These are phyloP conservation scores for Pseudogymnoascus sp. DNA, from an alignment of 2,329 filamentous ascomycete species.

Conservation along the genomic window DNA sequence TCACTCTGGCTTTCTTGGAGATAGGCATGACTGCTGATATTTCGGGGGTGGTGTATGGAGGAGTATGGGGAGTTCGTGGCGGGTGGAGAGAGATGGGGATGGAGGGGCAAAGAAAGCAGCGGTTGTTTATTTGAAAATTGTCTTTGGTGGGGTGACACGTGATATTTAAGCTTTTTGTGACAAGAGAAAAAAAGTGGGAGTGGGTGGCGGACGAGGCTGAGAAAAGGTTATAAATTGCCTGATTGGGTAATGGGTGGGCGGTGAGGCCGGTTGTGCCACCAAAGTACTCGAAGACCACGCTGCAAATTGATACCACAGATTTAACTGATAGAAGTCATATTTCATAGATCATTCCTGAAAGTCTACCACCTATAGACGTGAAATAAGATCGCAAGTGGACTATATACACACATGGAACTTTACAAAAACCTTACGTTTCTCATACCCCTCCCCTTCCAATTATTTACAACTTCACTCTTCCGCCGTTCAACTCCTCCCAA, in stretches of 20 bases:
- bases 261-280: background rate
- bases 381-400: background rate
- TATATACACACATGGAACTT: background rate
- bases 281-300: background rate
- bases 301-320: background rate
- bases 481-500: conserved; percentile 60
- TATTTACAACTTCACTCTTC: conserved; percentile 60
- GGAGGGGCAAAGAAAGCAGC: background rate
- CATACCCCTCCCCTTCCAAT: background rate
- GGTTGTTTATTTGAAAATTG: background rate
- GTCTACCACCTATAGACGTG: background rate
- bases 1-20: conserved; percentile 40
- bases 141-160: conserved; percentile 2
- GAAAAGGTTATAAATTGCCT: conserved; percentile 10
- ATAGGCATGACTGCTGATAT: conserved; percentile 35
- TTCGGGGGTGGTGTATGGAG: background rate
- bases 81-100: background rate
- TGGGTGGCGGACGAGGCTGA: background rate
- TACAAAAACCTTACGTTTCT: background rate
- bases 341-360: background rate
- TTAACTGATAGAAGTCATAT: background rate
- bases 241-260: conserved; percentile 8
- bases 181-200: background rate
- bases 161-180: conserved; percentile 1
- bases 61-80: background rate